Evolutionary conservation across 352 stramenopile species (phyloP), one percentile per base, ranked within the genome.

Genomic region (Aphanomyces invadans): DNA sequence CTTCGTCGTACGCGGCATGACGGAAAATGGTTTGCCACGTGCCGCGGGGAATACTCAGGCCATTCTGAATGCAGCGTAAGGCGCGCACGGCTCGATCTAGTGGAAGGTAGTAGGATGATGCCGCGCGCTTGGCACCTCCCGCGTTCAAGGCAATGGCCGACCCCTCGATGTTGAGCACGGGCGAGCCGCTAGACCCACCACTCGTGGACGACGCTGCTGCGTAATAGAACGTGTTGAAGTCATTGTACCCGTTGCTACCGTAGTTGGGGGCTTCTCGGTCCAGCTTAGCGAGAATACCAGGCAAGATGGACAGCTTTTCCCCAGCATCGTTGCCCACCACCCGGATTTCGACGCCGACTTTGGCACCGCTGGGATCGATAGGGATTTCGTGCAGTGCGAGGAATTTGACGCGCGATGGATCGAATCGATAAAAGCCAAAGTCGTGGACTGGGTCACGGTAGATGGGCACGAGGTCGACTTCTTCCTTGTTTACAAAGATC

Each of bases 221-320:
- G 70, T 90, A 93, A 73, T 97, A 97, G 53, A 97, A 97, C 23
- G 89, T 97, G 69, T 96, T 96, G 64, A 95, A 95, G 69, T 97
- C 90, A 36, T 95, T 94, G 80, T 97, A 97, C 19, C 79, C 83
- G 38, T 70, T 79, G 2, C 78, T 89, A 23, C 85, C 83, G 62
- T 97, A 97, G 38, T 87, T 83, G 15, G 90, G 90, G 32, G 88
- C 88, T 62, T 96, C 87, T 15, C 90, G 90, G 69, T 97, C 90
- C 31, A 97, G 61, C 55, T 95, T 90, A 45, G 90, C 89, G 29
- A 97, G 73, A 56, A 95, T 96, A 9, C 89, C 90, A 0, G 86
- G 79, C 19, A 97, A 68, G 54, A 97, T 96, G 28, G 78, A 93
- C 52, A 97, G 74, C 70, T 97, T 97, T 75, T 97, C 90, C 9